phyloP scores from a whole-genome alignment of 306 rosid species.

The Fragaria iinumae region DNA sequence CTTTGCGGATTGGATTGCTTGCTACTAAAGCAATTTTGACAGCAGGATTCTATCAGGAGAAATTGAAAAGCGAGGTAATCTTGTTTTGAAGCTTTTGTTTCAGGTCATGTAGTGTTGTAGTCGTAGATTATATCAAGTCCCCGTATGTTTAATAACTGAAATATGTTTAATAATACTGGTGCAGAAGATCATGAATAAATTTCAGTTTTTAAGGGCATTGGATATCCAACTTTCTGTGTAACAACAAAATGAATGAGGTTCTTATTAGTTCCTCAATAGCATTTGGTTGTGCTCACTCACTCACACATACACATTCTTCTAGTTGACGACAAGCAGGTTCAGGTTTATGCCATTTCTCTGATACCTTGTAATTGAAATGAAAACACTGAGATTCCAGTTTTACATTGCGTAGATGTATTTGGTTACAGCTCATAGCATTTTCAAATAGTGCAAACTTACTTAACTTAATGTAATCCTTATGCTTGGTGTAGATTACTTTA shows the following conservation, averaged over 20 bases:
- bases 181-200: not conserved
- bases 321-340: not conserved
- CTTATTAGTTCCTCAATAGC: not conserved
- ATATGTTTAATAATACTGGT: not conserved
- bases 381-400: not conserved
- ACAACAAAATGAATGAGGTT: not conserved
- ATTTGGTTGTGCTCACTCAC: not conserved
- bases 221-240: not conserved
- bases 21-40: constrained; percentile 58
- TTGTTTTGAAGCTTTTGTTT: not conserved
- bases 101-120: not conserved
- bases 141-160: not conserved
- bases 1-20: constrained; percentile 68
- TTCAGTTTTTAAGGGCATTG: not conserved
- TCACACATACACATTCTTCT: not conserved
- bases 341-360: not conserved
- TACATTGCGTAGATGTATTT: not conserved
- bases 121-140: not conserved
- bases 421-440: not conserved
- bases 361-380: not conserved
- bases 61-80: constrained; percentile 73
- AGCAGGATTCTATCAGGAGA: constrained; percentile 75
- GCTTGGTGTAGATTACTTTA: not conserved
- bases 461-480: not conserved
- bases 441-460: not conserved